A percentile compares a stretch with the other conserved stretches of the same genome.
Conservation (phyloP, 140 eudicot species). For the Flaveria floridana region DNA sequence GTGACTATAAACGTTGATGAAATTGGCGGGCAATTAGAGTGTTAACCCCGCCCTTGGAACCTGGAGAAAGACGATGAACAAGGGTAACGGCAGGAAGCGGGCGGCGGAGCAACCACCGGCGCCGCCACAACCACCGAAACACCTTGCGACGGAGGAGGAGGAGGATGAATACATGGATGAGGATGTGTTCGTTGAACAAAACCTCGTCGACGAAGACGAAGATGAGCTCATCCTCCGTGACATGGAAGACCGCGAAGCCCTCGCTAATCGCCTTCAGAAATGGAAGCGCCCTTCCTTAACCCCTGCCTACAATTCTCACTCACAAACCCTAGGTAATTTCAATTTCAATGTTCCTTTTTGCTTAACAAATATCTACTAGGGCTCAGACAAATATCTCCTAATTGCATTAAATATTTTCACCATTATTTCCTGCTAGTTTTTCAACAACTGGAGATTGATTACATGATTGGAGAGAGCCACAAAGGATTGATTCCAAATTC, state of each 20-base stretch:
- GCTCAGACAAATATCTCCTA: background rate
- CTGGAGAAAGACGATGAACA: conserved; percentile 45
- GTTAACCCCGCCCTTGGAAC: conserved; percentile 24
- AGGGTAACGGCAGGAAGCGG: conserved; percentile 56
- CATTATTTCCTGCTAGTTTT: conserved; percentile 45
- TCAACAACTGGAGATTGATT: conserved; percentile 97
- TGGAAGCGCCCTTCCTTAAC: conserved; percentile 80
- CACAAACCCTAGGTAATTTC: conserved; percentile 54
- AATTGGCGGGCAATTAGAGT: conserved; percentile 58
- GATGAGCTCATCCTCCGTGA: conserved; percentile 65
- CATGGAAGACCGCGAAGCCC: conserved; percentile 61
- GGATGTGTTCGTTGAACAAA: conserved; percentile 69
- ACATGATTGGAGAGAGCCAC: conserved; percentile 68
- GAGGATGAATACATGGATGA: conserved; percentile 86
- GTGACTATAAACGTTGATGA: conserved; percentile 23
- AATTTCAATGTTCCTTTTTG: background rate
- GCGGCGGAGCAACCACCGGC: conserved; percentile 47
- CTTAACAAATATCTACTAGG: conserved; percentile 11
- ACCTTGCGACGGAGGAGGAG: conserved; percentile 33
- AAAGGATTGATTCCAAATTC: conserved; percentile 66
- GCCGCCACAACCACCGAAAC: conserved; percentile 48
- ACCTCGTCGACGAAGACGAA: conserved; percentile 65
- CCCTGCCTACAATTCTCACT: conserved; percentile 41
- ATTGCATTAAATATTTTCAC: background rate
- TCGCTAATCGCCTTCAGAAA: conserved; percentile 55